A percentile compares a stretch with the other conserved stretches of the same genome.
phyloP scores from a whole-genome alignment of 768 basidiomycete species.

The Podaxis sp. region DNA sequence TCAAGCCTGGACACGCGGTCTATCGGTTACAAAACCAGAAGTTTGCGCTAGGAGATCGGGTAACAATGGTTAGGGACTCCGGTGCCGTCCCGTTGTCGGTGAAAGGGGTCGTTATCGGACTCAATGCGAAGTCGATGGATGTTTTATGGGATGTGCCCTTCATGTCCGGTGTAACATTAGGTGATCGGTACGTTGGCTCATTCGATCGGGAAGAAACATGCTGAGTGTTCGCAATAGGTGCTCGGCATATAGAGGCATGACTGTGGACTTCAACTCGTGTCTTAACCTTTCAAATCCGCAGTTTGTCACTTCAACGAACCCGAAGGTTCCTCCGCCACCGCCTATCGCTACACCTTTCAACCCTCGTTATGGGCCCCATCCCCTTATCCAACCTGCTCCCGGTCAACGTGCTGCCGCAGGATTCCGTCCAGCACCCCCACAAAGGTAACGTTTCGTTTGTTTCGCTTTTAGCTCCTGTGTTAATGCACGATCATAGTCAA shows the following conservation, averaged over 20 bases:
- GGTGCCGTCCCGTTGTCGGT: slow-evolving; percentile 87
- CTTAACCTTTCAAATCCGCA: slow-evolving; percentile 86
- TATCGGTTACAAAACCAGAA: slow-evolving; percentile 87
- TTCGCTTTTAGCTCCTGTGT: not conserved
- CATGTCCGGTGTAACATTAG: slow-evolving; percentile 86
- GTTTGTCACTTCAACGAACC: slow-evolving; percentile 73
- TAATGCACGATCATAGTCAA: slow-evolving; percentile 19
- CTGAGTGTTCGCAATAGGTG: slow-evolving; percentile 47
- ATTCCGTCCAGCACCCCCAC: slow-evolving; percentile 52
- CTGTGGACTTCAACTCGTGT: slow-evolving; percentile 82
- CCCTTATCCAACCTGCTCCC: slow-evolving; percentile 48
- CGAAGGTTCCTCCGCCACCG: slow-evolving; percentile 47
- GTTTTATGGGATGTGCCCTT: slow-evolving; percentile 96
- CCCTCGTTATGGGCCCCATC: slow-evolving; percentile 64
- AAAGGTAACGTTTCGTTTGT: slow-evolving; percentile 23
- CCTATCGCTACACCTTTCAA: slow-evolving; percentile 51
- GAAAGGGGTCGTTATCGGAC: slow-evolving; percentile 91
- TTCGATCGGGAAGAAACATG: not conserved
- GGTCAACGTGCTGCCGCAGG: slow-evolving; percentile 56
- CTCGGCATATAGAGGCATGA: slow-evolving; percentile 88
- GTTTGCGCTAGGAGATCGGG: slow-evolving; percentile 88
- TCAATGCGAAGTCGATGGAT: slow-evolving; percentile 86
- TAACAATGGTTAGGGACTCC: slow-evolving; percentile 94
- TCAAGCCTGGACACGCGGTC: slow-evolving; percentile 88
- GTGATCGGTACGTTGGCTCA: slow-evolving; percentile 57